Evolutionary conservation across 2,329 filamentous ascomycete species (phyloP), one percentile per base, ranked within the genome.

Genomic region (Scedosporium aurantiacum): DNA sequence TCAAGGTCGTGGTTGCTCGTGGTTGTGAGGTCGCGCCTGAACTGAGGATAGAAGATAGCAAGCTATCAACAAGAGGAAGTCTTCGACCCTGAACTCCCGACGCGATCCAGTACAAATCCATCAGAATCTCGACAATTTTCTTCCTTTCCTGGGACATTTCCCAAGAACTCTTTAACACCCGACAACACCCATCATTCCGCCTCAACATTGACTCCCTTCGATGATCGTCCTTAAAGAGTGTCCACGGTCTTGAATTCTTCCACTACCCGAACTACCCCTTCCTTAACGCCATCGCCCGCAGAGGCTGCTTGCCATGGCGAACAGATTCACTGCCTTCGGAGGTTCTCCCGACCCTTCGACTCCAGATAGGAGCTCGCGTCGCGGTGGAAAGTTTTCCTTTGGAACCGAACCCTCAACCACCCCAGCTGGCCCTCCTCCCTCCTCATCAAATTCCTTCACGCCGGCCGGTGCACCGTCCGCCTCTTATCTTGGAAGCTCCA

Each of bases 381-480:
- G 16, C 14, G n/a, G 28, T 18, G 58, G 27, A 12, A 55, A 40
- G 47, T 77, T 76, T 47, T 71, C 70, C 43, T 75, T 76, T 45
- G 75, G 70, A 63, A 74, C 78, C 7, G 72, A 76, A 58, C 79
- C 80, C 5, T 79, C 80, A 43, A 82, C 79, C 2, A 83, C 81
- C 1, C 81, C 82, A 4, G 77, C 76, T 18, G 81, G 76, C 0
- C 76, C 77, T 28, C 79, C 80, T 8, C 78, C 77, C 0, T 80
- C 81, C 28, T 79, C 80, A 6, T 75, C 76, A 7, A 76, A 77
- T 4, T 82, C 80, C 52, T 83, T 83, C 70, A 83, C 81, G 1
- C 81, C 82, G 1, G 75, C 76, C 16, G 82, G 82, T 61, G 80
- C 81, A 16, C 82, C 82, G 0, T 80, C 82, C 23, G 79, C 76